Evolutionary conservation across 129 eudicot genomes (phyloP).

Genomic region (Escallonia rubra): DNA sequence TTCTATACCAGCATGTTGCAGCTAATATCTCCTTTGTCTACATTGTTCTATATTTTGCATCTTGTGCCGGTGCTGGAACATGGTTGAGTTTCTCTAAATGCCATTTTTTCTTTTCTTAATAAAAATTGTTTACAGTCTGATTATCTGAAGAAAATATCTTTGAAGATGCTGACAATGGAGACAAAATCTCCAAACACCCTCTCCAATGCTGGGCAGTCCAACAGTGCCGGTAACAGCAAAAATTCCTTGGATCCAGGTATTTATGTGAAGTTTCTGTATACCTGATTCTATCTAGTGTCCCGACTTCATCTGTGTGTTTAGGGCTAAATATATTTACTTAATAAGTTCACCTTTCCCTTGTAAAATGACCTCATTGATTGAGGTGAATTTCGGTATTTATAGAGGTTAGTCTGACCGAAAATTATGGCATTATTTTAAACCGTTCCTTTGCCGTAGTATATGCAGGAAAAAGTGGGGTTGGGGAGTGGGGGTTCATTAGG

Average conservation of each 20-base stretch:
- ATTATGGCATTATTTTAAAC: too few species aligned
- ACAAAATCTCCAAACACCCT: constrained; percentile 58
- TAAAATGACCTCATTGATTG: too few species aligned
- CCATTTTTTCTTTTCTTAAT: not conserved
- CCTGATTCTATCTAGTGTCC: not conserved
- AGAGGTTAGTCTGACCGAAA: too few species aligned
- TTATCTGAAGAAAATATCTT: constrained; percentile 73
- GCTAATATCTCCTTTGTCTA: not conserved
- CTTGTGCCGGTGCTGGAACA: not conserved
- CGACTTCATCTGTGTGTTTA: too few species aligned
- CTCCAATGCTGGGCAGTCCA: constrained; percentile 45
- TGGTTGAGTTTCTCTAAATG: not conserved
- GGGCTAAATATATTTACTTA: too few species aligned
- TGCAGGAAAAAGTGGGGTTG: too few species aligned
- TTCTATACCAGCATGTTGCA: constrained; percentile 9
- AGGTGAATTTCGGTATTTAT: too few species aligned
- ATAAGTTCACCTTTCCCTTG: too few species aligned
- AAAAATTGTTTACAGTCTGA: constrained; percentile 50
- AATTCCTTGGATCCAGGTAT: constrained; percentile 70
- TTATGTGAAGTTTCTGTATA: not conserved
- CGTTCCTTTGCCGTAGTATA: too few species aligned
- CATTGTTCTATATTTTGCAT: not conserved
- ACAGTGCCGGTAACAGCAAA: constrained; percentile 38
- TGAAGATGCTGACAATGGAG: constrained; percentile 79
- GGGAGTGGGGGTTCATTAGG: too few species aligned